These are phyloP conservation scores for Leishmania tarentolae DNA, from an alignment of 208 protist genomes.

Conservation along the genomic window DNA sequence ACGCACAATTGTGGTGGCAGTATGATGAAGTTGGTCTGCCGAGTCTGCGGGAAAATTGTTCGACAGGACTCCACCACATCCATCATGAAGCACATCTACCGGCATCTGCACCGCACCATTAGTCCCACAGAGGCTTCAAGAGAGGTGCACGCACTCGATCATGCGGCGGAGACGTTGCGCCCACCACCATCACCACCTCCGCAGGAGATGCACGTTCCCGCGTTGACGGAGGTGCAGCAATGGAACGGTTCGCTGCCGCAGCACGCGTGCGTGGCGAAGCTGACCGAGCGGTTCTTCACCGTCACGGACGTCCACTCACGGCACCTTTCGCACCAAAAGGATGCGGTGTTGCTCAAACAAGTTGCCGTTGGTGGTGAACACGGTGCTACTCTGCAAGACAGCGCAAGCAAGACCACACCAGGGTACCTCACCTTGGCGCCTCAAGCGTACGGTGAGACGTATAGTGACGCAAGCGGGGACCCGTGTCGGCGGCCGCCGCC, in stretches of 20 bases:
- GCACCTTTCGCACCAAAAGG: conserved; percentile 13
- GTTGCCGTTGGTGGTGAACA: neutral
- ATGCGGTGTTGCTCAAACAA: conserved; percentile 19
- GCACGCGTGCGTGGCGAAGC: conserved; percentile 34
- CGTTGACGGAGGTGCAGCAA: conserved; percentile 26
- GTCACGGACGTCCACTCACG: conserved; percentile 9
- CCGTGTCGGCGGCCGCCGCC: neutral
- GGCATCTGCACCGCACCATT: conserved; percentile 28
- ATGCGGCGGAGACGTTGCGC: neutral
- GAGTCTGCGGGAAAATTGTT: conserved; percentile 51
- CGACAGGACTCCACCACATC: conserved; percentile 32
- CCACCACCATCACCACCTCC: neutral
- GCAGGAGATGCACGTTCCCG: conserved; percentile 13
- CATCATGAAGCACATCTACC: conserved; percentile 53
- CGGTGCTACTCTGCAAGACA: neutral
- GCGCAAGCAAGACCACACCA: neutral
- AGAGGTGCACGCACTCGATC: neutral
- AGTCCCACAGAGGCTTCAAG: neutral
- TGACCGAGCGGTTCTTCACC: conserved; percentile 38
- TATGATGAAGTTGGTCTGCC: conserved; percentile 48
- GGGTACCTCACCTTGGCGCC: conserved; percentile 1
- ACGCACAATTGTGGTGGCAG: conserved; percentile 7
- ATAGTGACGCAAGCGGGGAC: neutral
- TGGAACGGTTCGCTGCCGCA: conserved; percentile 60
- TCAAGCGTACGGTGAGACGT: neutral